Base-by-base conservation (phyloP, 768 basidiomycete genomes). In the Cystobasidiopsis lactophilus region DNA sequence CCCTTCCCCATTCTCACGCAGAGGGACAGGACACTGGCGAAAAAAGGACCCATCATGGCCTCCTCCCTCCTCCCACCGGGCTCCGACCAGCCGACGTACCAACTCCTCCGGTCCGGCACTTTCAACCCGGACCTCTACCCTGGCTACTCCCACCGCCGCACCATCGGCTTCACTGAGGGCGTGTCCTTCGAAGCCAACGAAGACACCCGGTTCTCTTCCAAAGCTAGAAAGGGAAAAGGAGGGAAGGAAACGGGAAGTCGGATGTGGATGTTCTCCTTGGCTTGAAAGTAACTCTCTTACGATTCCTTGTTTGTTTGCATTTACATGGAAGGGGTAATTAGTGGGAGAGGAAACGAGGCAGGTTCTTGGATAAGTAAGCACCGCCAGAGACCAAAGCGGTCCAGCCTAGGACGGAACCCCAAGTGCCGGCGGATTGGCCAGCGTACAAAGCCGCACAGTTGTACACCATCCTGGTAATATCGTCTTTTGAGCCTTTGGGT, bases 141-240 rank as follows among this genome's bases (percentile, higher is more conserved):
- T 33, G 55, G 55, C 5, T 56, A 56, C 38, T 38, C 41, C 19
- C 55, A 56, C 47, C 29, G 52, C 5, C 40, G 55, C 18, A 56
- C 55, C 5, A 47, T 56, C n/a, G 55, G 55, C 24, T 40, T 52
- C n/a, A 29, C 33, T 23, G 23, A 35, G n/a, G 52, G 51, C 24
- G 30, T 30, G 5, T 47, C 45, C 4, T 47, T 47, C 45, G 45
- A 47, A 16, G 23, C 23, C 45, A 47, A 30, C 45, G 45, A 18
- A 16, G 45, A 47, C 29, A 47, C 45, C 7, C 19, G 27, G 41
- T 43, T 19, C 19, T 43, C 41, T 43, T 18, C 41, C 19, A 43
- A 43, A n/a, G n/a, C n/a, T n/a, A 26, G 41, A 43, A 24, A 7
- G 41, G 41, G 7, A 19, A 7, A 43, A 43, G 19, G 41, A 19